Percentiles rank a stretch among this genome's conserved stretches.
phyloP scores from a whole-genome alignment of 371 early-diverging fungal genomes.

The Mortierella sp. region DNA sequence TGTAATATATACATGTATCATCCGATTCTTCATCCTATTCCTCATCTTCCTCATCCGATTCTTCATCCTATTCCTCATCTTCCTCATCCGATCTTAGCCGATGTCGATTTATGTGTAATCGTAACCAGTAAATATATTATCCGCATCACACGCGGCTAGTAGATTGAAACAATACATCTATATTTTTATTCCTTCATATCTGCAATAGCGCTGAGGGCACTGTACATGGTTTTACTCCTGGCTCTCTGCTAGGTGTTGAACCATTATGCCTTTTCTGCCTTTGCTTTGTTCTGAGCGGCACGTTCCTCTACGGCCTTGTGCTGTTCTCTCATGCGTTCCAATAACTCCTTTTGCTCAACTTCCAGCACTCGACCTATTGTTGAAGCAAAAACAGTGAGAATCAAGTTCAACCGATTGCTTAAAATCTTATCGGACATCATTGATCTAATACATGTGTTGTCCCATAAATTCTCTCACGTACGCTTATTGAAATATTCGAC shows the following conservation, averaged over 20 bases:
- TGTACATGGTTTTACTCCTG: too few relatives aligned
- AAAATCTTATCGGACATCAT: not conserved
- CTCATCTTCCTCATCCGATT: too few relatives aligned
- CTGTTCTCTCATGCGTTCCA: conserved; percentile 56
- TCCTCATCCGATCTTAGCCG: too few relatives aligned
- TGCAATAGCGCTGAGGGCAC: too few relatives aligned
- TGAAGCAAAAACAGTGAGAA: not conserved
- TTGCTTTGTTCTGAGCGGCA: conserved; percentile 24
- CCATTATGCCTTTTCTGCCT: conserved; percentile 11
- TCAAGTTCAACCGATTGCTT: too few relatives aligned
- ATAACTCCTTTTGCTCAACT: conserved; percentile 50
- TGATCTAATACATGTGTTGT: not conserved
- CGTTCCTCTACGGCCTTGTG: conserved; percentile 48
- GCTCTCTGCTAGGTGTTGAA: not conserved
- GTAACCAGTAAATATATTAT: not conserved
- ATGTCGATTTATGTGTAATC: not conserved
- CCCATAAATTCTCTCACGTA: conserved; percentile 14
- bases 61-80: too few relatives aligned
- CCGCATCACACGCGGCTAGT: not conserved
- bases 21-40: not conserved
- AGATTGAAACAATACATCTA: not conserved
- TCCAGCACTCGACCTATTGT: conserved; percentile 50
- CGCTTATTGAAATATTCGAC: conserved; percentile 55
- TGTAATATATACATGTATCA: not conserved
- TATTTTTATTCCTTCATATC: not conserved